Evolutionary conservation across 169 alveolate genomes (phyloP).

Genomic region (Pseudocohnilembus persalinus): DNA sequence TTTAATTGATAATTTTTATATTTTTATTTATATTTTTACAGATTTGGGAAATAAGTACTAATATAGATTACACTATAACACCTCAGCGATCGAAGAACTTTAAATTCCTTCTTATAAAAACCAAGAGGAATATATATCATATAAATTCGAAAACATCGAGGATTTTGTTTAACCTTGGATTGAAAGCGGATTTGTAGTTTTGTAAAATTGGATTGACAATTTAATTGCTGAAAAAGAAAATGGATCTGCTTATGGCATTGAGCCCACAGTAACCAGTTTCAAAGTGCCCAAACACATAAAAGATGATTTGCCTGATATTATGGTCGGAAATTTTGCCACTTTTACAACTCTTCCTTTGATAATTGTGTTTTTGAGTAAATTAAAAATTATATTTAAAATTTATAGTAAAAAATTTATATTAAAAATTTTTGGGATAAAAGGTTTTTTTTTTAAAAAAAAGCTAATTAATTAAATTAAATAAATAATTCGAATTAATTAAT

Average conservation of each 20-base stretch:
- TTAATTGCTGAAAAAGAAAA: background rate
- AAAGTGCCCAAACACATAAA: slow-evolving; percentile 3
- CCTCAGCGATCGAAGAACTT: background rate
- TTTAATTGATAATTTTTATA: background rate
- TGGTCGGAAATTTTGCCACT: slow-evolving; percentile 2
- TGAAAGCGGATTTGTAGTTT: background rate
- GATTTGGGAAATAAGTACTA: background rate
- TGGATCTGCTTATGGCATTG: background rate
- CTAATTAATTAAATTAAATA: slow-evolving; percentile 37
- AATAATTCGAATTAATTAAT: background rate
- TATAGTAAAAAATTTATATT: too few relatives aligned
- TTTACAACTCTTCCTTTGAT: slow-evolving; percentile 32
- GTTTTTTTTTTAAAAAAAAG: too few relatives aligned
- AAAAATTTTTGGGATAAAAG: too few relatives aligned
- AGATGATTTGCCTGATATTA: background rate
- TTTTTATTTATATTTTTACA: too few relatives aligned
- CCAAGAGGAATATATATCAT: background rate
- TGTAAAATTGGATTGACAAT: slow-evolving; percentile 11
- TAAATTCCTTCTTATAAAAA: background rate
- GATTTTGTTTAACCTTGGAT: background rate
- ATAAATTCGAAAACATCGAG: background rate
- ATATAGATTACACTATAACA: background rate
- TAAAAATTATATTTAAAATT: too few relatives aligned
- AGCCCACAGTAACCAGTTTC: background rate
- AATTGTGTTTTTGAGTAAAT: slow-evolving; percentile 37